Evolutionary conservation across 192 early-diverging fungal genomes (phyloP), one percentile per base, ranked within the genome.

Genomic region (Glomus cerebriforme): DNA sequence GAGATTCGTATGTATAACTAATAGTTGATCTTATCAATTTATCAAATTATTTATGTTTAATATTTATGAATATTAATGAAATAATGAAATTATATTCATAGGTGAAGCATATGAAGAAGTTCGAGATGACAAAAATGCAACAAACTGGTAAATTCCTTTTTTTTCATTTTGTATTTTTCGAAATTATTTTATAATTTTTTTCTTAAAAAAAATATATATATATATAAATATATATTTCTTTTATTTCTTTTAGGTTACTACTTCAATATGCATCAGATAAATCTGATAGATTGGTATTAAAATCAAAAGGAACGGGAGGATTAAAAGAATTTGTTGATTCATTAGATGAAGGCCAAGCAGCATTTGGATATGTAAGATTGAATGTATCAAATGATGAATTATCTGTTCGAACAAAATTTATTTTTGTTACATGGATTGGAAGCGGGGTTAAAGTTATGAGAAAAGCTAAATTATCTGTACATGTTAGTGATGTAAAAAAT

Each of bases 361-460:
- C 72, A 54, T 74, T 74, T 29, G 72, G 45, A 10, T 74, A 74
- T 58, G 13, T 32, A 49, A 35, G 72, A 27, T 0, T 74, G 13
- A 74, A 74, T 34, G 72, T 74, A 17, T 74, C 72, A 58, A 74
- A 74, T 74, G 72, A 74, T 29, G 72, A 74, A 74, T 49, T 74
- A 74, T 74, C 72, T 13, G 72, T 74, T 2, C 4, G 72, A 74
- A 74, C 72, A 9, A 74, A 74, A 49, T 74, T 74, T 59, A 34
- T 74, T 26, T 74, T 74, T 58, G 27, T 74, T 27, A 74, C 72
- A 0, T 74, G 72, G 72, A 58, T 74, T 39, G 72, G 72, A 10
- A 74, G 72, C 31, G 17, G 43, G 4, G 72, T 74, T 24, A 74
- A 74, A 59, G 13, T 74, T 74, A 31, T 74, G 72, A 74, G 72